phyloP scores from a whole-genome alignment of 169 alveolate species.

The Toxoplasma gondii region DNA sequence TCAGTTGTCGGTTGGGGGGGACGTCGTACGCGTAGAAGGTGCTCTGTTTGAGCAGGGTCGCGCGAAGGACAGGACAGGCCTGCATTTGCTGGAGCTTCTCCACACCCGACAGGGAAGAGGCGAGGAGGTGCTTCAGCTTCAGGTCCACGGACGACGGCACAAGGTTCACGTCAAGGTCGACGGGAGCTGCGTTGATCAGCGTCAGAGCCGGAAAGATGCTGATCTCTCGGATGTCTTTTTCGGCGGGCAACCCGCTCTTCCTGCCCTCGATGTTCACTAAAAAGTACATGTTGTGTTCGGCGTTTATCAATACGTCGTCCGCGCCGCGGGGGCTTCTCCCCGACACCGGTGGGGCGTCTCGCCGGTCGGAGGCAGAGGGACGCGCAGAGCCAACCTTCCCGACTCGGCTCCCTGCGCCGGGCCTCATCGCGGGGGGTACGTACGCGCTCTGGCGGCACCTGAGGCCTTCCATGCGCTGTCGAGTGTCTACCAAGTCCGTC shows the following conservation, averaged over 20 bases:
- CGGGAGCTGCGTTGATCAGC: conserved; percentile 82
- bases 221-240: conserved; percentile 77
- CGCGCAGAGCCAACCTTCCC: not conserved
- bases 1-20: conserved; percentile 52
- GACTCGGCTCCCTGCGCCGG: conserved; percentile 9
- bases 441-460: conserved; percentile 65
- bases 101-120: conserved; percentile 43
- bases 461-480: conserved; percentile 66
- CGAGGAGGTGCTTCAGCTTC: conserved; percentile 53
- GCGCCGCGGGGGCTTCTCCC: not conserved
- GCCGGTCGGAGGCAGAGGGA: no score
- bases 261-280: conserved; percentile 77
- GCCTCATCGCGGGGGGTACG: conserved; percentile 45
- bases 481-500: conserved; percentile 62
- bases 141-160: conserved; percentile 40
- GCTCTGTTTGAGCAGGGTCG: conserved; percentile 56
- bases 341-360: not conserved
- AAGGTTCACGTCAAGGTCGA: conserved; percentile 76
- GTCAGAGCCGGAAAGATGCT: conserved; percentile 84
- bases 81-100: conserved; percentile 65
- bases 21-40: conserved; percentile 62
- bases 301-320: conserved; percentile 68
- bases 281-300: conserved; percentile 78
- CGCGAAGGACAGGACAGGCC: conserved; percentile 48
- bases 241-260: conserved; percentile 84